Evolutionary conservation across 106 monocot genomes (phyloP), one percentile per base, ranked within the genome.

Genomic region (Hemerocallis citrina): DNA sequence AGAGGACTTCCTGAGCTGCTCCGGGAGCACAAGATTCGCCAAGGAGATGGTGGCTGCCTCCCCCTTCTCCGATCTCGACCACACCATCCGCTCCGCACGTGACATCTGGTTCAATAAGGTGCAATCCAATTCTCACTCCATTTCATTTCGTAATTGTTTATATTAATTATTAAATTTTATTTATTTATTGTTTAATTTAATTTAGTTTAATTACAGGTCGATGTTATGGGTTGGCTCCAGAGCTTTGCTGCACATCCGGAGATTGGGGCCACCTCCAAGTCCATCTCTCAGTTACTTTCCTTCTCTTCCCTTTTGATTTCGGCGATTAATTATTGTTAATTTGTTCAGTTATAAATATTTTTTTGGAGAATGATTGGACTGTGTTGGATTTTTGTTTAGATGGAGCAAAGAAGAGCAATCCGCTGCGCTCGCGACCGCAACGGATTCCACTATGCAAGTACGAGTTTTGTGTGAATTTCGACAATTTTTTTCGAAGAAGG

Each of bases 391-490:
- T 14, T 58, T 57, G 43, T 25, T 63, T 62, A 89, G 89, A 63
- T 80, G 80, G 79, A 55, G 70, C 77, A 85, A 83, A 61, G 86
- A 89, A 52, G 94, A 89, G 78, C 94, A 94, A 31, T 80, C 83
- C 15, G 34, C 80, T 58, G 94, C 94, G 1, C 42, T 79, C 33
- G 79, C 75, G 14, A 83, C 94, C 11, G 71, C 82, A 7, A 77
- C 72, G 6, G 72, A 72, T 55, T 77, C 72, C 39, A 52, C 79
- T 31, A 34, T 79, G 72, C 65, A 72, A 84, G 92, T 85, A 24
- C 0, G 14, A 14, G 12, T 52, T 17, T 46, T 54, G n/a, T n/a
- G n/a, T n/a, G n/a, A n/a, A n/a, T n/a, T n/a, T n/a, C n/a, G n/a
- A n/a, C n/a, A n/a, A n/a, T n/a, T n/a, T n/a, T n/a, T n/a, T n/a